phyloP scores from a whole-genome alignment of 129 eudicot species.

The Sambucus nigra region DNA sequence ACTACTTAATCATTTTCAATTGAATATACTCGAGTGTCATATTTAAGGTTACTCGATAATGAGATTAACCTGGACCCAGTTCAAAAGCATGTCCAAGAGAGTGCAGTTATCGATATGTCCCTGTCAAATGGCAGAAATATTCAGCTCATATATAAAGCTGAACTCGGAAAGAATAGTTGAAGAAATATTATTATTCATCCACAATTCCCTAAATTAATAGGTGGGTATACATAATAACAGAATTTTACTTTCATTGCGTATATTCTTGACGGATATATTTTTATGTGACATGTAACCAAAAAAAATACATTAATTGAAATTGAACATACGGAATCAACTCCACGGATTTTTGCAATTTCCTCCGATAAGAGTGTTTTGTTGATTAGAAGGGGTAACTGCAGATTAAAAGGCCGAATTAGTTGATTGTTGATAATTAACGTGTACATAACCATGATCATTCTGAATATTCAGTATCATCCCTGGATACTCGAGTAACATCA shows the following conservation, averaged over 20 bases:
- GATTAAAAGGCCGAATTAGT: slow-evolving; percentile 8
- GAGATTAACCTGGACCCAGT: slow-evolving; percentile 76
- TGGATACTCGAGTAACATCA: too few relatives aligned
- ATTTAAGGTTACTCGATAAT: not conserved
- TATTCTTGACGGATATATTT: too few relatives aligned
- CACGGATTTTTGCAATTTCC: slow-evolving; percentile 56
- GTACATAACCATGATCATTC: too few relatives aligned
- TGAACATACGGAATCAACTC: slow-evolving; percentile 46
- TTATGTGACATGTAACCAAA: not conserved
- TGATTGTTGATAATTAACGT: not conserved
- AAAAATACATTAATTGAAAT: not conserved
- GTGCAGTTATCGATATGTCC: slow-evolving; percentile 26
- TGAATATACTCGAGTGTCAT: slow-evolving; percentile 7
- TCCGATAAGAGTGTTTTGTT: slow-evolving; percentile 39
- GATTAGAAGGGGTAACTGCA: slow-evolving; percentile 84
- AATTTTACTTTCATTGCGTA: too few relatives aligned
- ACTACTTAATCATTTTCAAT: too few relatives aligned
- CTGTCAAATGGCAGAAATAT: slow-evolving; percentile 26
- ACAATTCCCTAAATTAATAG: too few relatives aligned
- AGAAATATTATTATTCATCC: not conserved
- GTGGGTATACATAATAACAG: too few relatives aligned
- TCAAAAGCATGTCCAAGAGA: slow-evolving; percentile 68
- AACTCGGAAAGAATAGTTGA: not conserved
- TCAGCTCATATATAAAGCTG: not conserved
- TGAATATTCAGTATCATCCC: too few relatives aligned